Base-by-base conservation (phyloP, 108 stramenopile species). In the Phaeodactylum tricornutum region DNA sequence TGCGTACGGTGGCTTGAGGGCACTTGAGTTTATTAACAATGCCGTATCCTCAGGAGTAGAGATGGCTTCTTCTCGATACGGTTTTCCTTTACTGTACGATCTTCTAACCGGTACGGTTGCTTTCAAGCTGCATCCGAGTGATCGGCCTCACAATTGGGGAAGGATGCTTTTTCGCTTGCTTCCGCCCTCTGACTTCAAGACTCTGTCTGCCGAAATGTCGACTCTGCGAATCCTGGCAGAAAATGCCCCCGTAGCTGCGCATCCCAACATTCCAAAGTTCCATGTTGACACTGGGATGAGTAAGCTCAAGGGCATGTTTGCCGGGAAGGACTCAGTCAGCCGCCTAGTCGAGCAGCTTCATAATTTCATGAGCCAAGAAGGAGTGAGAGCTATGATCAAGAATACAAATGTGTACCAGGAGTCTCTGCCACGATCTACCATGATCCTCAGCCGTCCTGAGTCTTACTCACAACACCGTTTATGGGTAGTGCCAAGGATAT, bases 61-160 rank as follows among this genome's bases (percentile, higher is more conserved):
- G 61, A 57, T 98, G 40, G 69, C 86, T 12, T 93, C 92, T 2
- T 63, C 80, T 22, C 71, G 79, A 50, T 88, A 94, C 40, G 98
- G 98, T 16, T 99, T 99, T 50, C 94, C 92, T 5, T 74, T 99
- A 34, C 63, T 97, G 60, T 99, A 97, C 63, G 94, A 96, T 49
- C 48, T 97, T 43, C 61, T 96, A 48, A 94, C 88, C 1, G 87
- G 88, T 24, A 93, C 91, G 11, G 84, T 98, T 27, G 67, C 58
- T 14, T 84, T 96, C 61, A 91, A 89, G 50, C 67, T 98, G 4
- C 87, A 95, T 41, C 88, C 95, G 4, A 90, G 81, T 40, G 98
- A 99, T 54, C 79, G 76, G 59, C 69, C 87, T 23, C 87, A 87
- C 51, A 93, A 95, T 43, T 93, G 93, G 92, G 98, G 93, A 17